Percentiles rank a stretch among this genome's conserved stretches.
phyloP scores from a whole-genome alignment of 2,329 filamentous ascomycete species.

The Aspergillus alliaceus region DNA sequence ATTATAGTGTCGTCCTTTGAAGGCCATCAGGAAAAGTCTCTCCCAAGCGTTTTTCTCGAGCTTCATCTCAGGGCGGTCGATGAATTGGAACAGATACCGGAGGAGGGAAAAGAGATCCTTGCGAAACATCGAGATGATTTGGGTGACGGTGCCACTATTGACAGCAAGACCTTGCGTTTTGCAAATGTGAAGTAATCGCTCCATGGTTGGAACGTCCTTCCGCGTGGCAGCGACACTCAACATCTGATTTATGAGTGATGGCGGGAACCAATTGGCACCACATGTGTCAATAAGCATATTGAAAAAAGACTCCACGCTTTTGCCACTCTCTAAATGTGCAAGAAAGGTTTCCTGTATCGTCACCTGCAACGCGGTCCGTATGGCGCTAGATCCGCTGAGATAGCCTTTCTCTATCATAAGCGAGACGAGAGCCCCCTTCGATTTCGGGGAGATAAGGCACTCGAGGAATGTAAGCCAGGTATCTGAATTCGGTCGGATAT shows the following conservation, averaged over 20 bases:
- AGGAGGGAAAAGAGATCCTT: slow-evolving; percentile 25
- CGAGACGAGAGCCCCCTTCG: slow-evolving; percentile 30
- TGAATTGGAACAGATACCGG: slow-evolving; percentile 22
- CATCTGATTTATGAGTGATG: slow-evolving; percentile 38
- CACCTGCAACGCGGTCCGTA: slow-evolving; percentile 27
- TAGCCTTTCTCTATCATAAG: slow-evolving; percentile 34
- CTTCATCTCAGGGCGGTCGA: slow-evolving; percentile 17
- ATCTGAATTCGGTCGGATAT: slow-evolving; percentile 39
- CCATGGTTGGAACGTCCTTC: slow-evolving; percentile 26
- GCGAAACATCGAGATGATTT: slow-evolving; percentile 28
- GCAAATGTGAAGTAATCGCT: slow-evolving; percentile 34
- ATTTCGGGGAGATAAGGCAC: slow-evolving; percentile 24
- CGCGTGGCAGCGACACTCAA: slow-evolving; percentile 31
- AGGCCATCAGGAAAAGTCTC: slow-evolving; percentile 45
- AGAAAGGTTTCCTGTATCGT: slow-evolving; percentile 35
- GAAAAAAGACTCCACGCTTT: slow-evolving; percentile 38
- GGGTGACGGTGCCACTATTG: slow-evolving; percentile 28
- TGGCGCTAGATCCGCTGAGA: slow-evolving; percentile 22
- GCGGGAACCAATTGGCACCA: slow-evolving; percentile 39
- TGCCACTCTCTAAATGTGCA: slow-evolving; percentile 33
- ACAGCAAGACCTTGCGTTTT: slow-evolving; percentile 27
- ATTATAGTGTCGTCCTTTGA: slow-evolving; percentile 39
- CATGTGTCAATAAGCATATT: slow-evolving; percentile 36
- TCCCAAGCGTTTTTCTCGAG: slow-evolving; percentile 30
- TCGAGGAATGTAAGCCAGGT: slow-evolving; percentile 46